These are phyloP conservation scores for Aaosphaeria arxii DNA, from an alignment of 2,329 filamentous ascomycete genomes.

Conservation along the genomic window DNA sequence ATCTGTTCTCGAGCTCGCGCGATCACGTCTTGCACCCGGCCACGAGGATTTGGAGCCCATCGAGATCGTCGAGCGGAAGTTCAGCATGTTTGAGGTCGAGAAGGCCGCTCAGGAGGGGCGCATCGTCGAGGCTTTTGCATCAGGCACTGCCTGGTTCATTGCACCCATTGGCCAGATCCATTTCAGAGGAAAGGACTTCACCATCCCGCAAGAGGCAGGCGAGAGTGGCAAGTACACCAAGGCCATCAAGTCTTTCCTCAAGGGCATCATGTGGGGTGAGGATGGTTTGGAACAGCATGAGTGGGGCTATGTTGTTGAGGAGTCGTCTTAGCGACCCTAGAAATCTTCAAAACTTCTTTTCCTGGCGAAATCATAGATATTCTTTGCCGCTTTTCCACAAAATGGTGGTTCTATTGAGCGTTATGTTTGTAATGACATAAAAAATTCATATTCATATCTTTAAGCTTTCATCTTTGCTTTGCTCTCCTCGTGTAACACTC, in stretches of 20 bases:
- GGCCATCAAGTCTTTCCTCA: slow-evolving; percentile 45
- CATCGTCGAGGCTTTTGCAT: slow-evolving; percentile 79
- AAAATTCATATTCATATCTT: no score
- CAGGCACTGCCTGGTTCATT: slow-evolving; percentile 70
- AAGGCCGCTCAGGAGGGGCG: slow-evolving; percentile 72
- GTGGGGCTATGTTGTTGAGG: slow-evolving; percentile 47
- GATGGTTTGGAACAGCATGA: slow-evolving; percentile 42
- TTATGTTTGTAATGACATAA: no score
- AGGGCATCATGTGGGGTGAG: slow-evolving; percentile 49
- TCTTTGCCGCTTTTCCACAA: no score
- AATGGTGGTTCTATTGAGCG: no score
- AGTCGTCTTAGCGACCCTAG: slow-evolving; percentile 9
- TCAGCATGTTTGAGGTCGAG: slow-evolving; percentile 75
- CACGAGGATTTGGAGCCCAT: slow-evolving; percentile 39
- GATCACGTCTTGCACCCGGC: slow-evolving; percentile 53
- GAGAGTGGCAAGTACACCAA: slow-evolving; percentile 42
- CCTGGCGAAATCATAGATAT: neutral
- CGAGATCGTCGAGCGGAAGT: slow-evolving; percentile 77
- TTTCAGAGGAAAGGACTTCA: slow-evolving; percentile 43
- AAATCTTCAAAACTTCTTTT: no score
- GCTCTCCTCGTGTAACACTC: no score
- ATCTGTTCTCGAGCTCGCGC: slow-evolving; percentile 71
- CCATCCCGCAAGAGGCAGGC: slow-evolving; percentile 41
- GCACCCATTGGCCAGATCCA: slow-evolving; percentile 45
- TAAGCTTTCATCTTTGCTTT: no score